Evolutionary conservation across 345 rosid species (phyloP).

Genomic region (Litchi chinensis): DNA sequence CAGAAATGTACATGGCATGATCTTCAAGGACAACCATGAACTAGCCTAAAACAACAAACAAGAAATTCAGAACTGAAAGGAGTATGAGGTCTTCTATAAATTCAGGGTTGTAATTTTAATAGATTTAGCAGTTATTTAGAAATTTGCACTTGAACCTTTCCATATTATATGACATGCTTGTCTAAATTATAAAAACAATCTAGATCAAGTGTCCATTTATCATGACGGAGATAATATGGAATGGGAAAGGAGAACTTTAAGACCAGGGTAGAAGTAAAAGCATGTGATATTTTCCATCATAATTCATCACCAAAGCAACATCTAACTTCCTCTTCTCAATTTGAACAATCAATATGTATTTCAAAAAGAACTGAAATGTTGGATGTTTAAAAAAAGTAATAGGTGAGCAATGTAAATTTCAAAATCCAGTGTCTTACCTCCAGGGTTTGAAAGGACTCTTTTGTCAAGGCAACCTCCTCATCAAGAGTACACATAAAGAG

Average conservation of each 20-base stretch:
- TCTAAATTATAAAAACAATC: neutral
- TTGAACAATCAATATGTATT: neutral
- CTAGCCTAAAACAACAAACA: neutral
- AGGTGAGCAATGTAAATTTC: constrained; percentile 15
- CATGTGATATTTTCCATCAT: neutral
- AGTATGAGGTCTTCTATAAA: constrained; percentile 1
- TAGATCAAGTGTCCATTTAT: neutral
- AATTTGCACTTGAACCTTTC: neutral
- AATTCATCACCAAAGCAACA: neutral
- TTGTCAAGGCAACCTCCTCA: constrained; percentile 68
- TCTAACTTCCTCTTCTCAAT: neutral
- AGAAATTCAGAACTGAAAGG: neutral
- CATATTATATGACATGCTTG: neutral
- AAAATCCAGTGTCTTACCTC: constrained; percentile 55
- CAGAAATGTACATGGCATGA: constrained; percentile 2
- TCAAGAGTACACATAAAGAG: constrained; percentile 84
- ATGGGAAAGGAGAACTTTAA: neutral
- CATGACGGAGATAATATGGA: neutral
- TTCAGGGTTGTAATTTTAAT: neutral
- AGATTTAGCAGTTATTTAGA: neutral
- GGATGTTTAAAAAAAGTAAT: constrained; percentile 9
- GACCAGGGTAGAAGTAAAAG: neutral
- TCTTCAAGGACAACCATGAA: neutral
- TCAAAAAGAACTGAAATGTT: neutral
- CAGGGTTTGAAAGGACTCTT: constrained; percentile 74